Base-by-base conservation (phyloP, 495 filamentous ascomycete genomes). In the Podospora tetraspora region DNA sequence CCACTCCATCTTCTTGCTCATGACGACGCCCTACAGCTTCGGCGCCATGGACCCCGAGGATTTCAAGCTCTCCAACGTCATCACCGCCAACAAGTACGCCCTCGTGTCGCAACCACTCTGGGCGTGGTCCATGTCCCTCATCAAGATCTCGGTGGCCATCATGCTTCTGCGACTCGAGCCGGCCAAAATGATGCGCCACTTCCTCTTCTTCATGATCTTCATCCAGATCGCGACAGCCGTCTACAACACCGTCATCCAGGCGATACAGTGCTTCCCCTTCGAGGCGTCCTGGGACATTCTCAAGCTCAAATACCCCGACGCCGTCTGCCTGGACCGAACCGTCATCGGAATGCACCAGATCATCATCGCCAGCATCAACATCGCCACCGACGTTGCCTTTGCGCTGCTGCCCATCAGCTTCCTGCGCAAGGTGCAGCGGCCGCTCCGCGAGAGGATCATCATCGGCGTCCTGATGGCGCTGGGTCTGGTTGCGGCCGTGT, bases 41-140 rank as follows among this genome's bases (percentile, higher is more conserved):
- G 66, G 68, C 57, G 64, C 59, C 52, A 32, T 29, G 22, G 61
- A 64, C 63, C 66, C 62, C 25, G 8, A 25, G 7, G 43, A 25
- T 7, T 67, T 69, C 59, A 71, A 59, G 19, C 59, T 71, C 29
- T 23, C 52, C 16, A 67, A 69, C 21, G 70, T 71, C 30, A 71
- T 71, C 30, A 59, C 68, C 57, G 43, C 62, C 60, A 69, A 71
- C 67, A 62, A 64, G 59, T 61, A 62, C 59, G 70, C 70, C 59
- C 30, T 69, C 58, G n/a, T 71, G 16, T 68, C 70, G 24, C 70
- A 71, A 56, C 70, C 70, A 4, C 43, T 71, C 52, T 71, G 70
- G 70, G 70, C 70, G 5, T 69, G 66, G 70, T 69, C 70, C 59
- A 71, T 71, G 70, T 60, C 70, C 7, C 29, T 62, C 66, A 69